Percentiles rank a stretch among this genome's conserved stretches.
Evolutionary conservation across 2,329 filamentous ascomycete genomes (phyloP).

Genomic region (Atkinsonella hypoxylon): DNA sequence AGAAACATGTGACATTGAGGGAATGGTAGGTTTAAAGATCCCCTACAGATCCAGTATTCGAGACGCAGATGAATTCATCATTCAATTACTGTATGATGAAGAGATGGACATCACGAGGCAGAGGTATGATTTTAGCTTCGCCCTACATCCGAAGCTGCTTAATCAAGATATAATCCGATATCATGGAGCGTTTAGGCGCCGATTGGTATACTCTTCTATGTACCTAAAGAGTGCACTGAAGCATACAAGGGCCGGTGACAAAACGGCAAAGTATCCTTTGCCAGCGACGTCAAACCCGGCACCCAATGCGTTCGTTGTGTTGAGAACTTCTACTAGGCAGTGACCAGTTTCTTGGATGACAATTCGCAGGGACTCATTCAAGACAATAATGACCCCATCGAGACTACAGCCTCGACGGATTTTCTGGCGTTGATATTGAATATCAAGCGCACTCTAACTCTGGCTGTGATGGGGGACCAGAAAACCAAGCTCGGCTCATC

Average conservation of each 20-base stretch:
- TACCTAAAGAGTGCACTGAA: conserved; percentile 76
- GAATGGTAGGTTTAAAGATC: conserved; percentile 88
- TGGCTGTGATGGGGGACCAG: too few species aligned
- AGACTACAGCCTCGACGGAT: neutral
- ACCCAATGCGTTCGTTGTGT: conserved; percentile 72
- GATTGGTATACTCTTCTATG: conserved; percentile 51
- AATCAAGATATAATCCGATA: conserved; percentile 53
- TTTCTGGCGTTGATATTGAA: too few species aligned
- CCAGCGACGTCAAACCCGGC: conserved; percentile 62
- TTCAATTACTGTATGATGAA: conserved; percentile 95
- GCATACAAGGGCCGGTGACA: conserved; percentile 45
- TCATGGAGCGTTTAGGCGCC: conserved; percentile 32
- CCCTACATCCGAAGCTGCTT: conserved; percentile 71
- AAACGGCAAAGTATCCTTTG: conserved; percentile 61
- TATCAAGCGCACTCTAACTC: too few species aligned
- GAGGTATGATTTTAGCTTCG: conserved; percentile 87
- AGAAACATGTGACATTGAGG: conserved; percentile 94
- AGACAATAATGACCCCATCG: conserved; percentile 20
- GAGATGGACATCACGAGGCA: conserved; percentile 92
- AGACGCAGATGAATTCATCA: conserved; percentile 81
- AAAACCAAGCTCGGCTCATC: too few species aligned
- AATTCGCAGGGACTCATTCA: conserved; percentile 54
- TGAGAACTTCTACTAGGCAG: conserved; percentile 70
- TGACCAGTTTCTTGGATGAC: conserved; percentile 65
- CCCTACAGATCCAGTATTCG: conserved; percentile 91